phyloP scores from a whole-genome alignment of 352 stramenopile genomes.

The Phytophthora pisi region DNA sequence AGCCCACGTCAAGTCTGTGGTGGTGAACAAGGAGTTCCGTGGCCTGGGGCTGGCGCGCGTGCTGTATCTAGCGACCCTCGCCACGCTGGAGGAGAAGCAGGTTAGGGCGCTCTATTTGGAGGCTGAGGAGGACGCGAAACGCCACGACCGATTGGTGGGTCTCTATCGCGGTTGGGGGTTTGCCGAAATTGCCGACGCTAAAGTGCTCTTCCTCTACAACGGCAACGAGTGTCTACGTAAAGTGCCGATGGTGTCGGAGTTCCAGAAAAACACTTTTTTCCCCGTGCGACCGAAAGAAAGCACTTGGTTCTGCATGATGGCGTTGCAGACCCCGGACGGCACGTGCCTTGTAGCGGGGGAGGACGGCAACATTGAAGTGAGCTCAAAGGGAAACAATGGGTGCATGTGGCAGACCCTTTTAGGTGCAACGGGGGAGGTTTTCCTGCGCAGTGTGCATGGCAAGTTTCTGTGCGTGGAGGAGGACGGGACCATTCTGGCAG shows the following conservation, averaged over 20 bases:
- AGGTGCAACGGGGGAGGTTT: slow-evolving; percentile 61
- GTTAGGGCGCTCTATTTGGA: slow-evolving; percentile 63
- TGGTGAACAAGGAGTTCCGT: slow-evolving; percentile 71
- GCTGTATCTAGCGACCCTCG: slow-evolving; percentile 75
- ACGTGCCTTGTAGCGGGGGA: slow-evolving; percentile 72
- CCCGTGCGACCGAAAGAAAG: slow-evolving; percentile 49
- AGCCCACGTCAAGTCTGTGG: slow-evolving; percentile 82
- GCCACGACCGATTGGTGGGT: slow-evolving; percentile 65
- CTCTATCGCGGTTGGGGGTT: slow-evolving; percentile 83
- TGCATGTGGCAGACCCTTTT: slow-evolving; percentile 83
- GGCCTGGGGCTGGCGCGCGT: slow-evolving; percentile 74
- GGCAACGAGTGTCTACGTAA: slow-evolving; percentile 86
- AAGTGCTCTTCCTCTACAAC: slow-evolving; percentile 85
- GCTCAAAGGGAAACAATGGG: slow-evolving; percentile 28
- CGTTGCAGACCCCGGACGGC: slow-evolving; percentile 65
- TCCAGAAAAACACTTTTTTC: slow-evolving; percentile 49
- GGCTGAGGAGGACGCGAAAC: slow-evolving; percentile 69
- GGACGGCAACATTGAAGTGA: slow-evolving; percentile 63
- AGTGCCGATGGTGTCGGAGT: slow-evolving; percentile 74
- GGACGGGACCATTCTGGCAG: slow-evolving; percentile 68
- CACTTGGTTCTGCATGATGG: slow-evolving; percentile 84
- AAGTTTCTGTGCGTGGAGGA: slow-evolving; percentile 88
- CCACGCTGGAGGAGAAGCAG: slow-evolving; percentile 63
- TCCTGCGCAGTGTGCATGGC: slow-evolving; percentile 73
- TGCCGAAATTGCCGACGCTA: slow-evolving; percentile 50